Evolutionary conservation across 1,284 basidiomycete genomes (phyloP).

Genomic region (Trichosporon coremiiforme): DNA sequence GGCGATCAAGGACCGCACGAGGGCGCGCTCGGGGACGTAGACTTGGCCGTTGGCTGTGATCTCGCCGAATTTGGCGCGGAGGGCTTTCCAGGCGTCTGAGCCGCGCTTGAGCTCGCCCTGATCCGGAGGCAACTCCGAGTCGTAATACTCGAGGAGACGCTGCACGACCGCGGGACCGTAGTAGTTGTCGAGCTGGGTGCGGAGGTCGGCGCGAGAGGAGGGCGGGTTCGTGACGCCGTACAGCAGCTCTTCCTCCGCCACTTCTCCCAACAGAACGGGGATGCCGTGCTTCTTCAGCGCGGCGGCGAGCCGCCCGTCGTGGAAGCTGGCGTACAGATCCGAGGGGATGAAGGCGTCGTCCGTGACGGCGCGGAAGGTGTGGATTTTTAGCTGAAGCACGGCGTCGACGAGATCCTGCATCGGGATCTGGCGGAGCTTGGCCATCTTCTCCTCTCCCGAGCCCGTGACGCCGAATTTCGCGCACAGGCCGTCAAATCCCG

Average conservation of each 20-base stretch:
- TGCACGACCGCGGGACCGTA: slow-evolving; percentile 31
- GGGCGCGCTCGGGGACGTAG: slow-evolving; percentile 31
- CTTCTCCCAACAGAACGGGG: slow-evolving; percentile 38
- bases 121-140: background rate
- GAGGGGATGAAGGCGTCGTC: slow-evolving; percentile 37
- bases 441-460: slow-evolving; percentile 34
- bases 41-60: slow-evolving; percentile 39
- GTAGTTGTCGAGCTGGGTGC: slow-evolving; percentile 36
- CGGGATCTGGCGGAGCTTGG: slow-evolving; percentile 31
- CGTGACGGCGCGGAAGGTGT: slow-evolving; percentile 39
- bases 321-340: slow-evolving; percentile 26
- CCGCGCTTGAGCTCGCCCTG: slow-evolving; percentile 21
- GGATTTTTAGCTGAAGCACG: slow-evolving; percentile 37
- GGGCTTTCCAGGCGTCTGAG: slow-evolving; percentile 23
- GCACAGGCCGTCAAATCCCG: slow-evolving; percentile 36
- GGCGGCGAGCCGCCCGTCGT: slow-evolving; percentile 31
- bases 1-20: slow-evolving; percentile 31
- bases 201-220: slow-evolving; percentile 23
- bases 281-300: slow-evolving; percentile 33
- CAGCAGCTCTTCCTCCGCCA: slow-evolving; percentile 35
- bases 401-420: slow-evolving; percentile 32
- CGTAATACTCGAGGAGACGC: slow-evolving; percentile 25
- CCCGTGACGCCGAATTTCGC: slow-evolving; percentile 34
- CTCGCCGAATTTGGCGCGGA: slow-evolving; percentile 33
- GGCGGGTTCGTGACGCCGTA: slow-evolving; percentile 39